Evolutionary conservation across 2,329 filamentous ascomycete genomes (phyloP), one percentile per base, ranked within the genome.

Genomic region (Phaeosphaeriaceae sp.): DNA sequence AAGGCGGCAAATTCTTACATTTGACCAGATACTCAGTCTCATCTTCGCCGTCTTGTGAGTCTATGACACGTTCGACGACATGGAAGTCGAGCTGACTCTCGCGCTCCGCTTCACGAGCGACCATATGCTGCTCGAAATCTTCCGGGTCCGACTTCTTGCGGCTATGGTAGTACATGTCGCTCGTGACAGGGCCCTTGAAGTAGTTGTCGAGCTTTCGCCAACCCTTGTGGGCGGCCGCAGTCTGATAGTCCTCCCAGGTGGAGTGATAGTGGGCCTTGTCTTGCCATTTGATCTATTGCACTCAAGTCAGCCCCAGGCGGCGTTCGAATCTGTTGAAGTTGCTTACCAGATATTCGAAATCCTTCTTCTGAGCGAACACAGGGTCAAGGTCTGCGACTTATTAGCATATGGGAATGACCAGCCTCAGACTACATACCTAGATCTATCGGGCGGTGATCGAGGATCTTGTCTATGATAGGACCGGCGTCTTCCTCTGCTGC

Each of bases 141-240:
- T 98, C 92, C 11, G 85, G 87, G 36, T 91, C 91, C 66, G 89
- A 87, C 57, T 88, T 85, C 51, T 69, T 72, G 31, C 71, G 73
- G 21, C 64, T 75, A 33, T 72, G 69, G 49, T 96, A 87, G 58
- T 90, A 87, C 54, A 96, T 85, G 72, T 97, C 93, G 65, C 91
- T 87, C 64, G 90, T 86, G 51, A 97, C 88, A 42, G 90, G 83
- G 76, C 93, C 96, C 69, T 89, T 89, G 78, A 91, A 93, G 81
- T 98, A 99, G 76, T 99, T 99, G 73, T 98, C 95, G 7, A 99
- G 85, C 57, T 93, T 93, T 49, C 93, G 91, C 65, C 90, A 89
- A 60, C 95, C 94, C 61, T 92, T 91, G 73, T 89, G 90, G n/a
- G 88, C 86, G 22, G 87, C 84, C 25, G 97, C 86, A 20, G 83